Conservation (phyloP, 305 asterid species). For the Andrographis paniculata region DNA sequence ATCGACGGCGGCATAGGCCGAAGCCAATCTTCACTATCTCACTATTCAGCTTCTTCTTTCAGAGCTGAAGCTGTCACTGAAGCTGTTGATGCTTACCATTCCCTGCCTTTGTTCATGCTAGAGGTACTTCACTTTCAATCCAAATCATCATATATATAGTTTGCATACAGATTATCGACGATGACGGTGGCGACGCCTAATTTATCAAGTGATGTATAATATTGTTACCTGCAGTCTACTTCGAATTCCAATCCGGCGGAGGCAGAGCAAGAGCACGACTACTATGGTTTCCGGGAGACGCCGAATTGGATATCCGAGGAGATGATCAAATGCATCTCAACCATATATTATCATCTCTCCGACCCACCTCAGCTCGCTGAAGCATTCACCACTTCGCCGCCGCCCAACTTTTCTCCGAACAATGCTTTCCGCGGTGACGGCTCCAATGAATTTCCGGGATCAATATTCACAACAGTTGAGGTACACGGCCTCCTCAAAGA, state of each 20-base stretch:
- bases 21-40: constrained; percentile 84
- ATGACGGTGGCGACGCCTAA: no score
- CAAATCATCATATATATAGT: no score
- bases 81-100: constrained; percentile 59
- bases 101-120: constrained; percentile 77
- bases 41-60: constrained; percentile 48
- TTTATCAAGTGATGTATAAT: no score
- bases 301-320: constrained; percentile 75
- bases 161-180: no score
- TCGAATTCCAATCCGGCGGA: constrained; percentile 29
- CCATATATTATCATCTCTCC: constrained; percentile 58
- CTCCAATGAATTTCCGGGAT: constrained; percentile 26
- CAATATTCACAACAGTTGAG: constrained; percentile 42
- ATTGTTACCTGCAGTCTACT: constrained; percentile 24
- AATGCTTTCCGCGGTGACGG: constrained; percentile 29
- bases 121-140: constrained; percentile 42
- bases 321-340: constrained; percentile 86
- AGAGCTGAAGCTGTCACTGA: constrained; percentile 36
- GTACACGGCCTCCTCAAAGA: constrained; percentile 50
- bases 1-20: constrained; percentile 51
- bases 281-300: constrained; percentile 22
- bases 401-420: no score
- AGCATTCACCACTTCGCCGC: constrained; percentile 29
- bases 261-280: no score
- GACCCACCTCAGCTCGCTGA: constrained; percentile 41